Base-by-base conservation (phyloP, 1,139 yeast species). In the Pichia sp. region DNA sequence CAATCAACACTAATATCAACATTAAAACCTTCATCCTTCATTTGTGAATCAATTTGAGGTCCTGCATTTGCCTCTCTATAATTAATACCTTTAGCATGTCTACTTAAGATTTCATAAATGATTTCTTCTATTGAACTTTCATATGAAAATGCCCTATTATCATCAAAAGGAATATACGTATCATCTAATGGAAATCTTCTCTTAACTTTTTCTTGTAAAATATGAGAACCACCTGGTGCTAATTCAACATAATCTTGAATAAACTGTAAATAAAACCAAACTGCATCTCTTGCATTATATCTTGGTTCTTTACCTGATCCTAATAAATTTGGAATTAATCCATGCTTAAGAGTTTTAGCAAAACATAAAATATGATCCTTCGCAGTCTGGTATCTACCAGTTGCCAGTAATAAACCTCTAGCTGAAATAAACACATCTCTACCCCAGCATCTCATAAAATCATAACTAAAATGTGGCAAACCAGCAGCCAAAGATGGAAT, bases 371-470 rank as follows among this genome's bases (percentile, higher is more conserved):
- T 87, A 62, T 92, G 97, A 43, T 70, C 67, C 58, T 75, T 82
- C 1, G 97, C 97, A 50, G 83, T 92, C 3, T 84, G 86, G 60
- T 65, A 79, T 50, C 97, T 74, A 18, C 85, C 94, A 0, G 96
- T 77, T 1, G 85, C 83, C 39, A 90, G 68, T 53, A 89, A 69
- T 44, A 90, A 72, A 0, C 98, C 98, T 55, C 96, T 73, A 49
- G 86, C 74, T 0, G 96, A 78, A 49, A 92, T 83, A 63, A 92
- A 92, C 2, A 89, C 95, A 68, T 92, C 98, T 63, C 98, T 77
- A 33, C 98, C 98, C 98, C 98, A 92, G 64, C 97, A 88, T 66
- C 98, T 76, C 96, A 90, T 89, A 65, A 86, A 89, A 57, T 84
- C 88, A 51, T 76, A 78, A 61, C 94, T 82, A 66, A 92, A 92